Conservation (phyloP, 2,329 filamentous ascomycete genomes). For the Monosporascus ibericus region DNA sequence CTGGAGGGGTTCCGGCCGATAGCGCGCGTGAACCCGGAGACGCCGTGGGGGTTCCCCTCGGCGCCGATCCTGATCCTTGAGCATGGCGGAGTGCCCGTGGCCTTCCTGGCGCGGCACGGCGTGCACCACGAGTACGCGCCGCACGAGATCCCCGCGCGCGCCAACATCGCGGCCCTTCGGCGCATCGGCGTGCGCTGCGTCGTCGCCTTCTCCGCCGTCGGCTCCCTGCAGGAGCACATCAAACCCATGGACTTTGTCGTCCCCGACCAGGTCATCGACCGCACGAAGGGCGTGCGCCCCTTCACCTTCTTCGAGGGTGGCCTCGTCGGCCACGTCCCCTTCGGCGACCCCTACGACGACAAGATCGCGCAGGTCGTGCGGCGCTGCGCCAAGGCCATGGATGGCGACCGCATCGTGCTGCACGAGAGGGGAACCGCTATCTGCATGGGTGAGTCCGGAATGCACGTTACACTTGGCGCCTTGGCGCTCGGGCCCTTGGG, state of each 20-base stretch:
- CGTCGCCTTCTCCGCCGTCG: conserved; percentile 93
- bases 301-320: conserved; percentile 95
- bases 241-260: conserved; percentile 95
- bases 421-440: conserved; percentile 81
- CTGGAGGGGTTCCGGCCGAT: conserved; percentile 83
- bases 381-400: conserved; percentile 66
- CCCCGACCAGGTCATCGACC: conserved; percentile 94
- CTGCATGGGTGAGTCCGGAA: conserved; percentile 69
- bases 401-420: conserved; percentile 77
- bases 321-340: conserved; percentile 88
- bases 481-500: neutral
- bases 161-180: conserved; percentile 97
- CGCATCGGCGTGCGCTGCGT: conserved; percentile 83
- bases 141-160: conserved; percentile 88
- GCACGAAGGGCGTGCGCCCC: conserved; percentile 88
- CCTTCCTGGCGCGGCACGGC: conserved; percentile 92
- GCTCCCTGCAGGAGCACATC: conserved; percentile 85
- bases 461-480: too few relatives aligned
- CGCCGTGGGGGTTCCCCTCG: conserved; percentile 81
- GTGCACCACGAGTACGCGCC: conserved; percentile 82
- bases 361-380: conserved; percentile 70
- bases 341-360: conserved; percentile 90
- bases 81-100: conserved; percentile 75
- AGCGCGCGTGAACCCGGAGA: conserved; percentile 67
- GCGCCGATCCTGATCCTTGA: conserved; percentile 79